A percentile compares a stretch with the other conserved stretches of the same genome.
These are phyloP conservation scores for Zhuliangozyma blackwelliae DNA, from an alignment of 1,139 yeast genomes.

Conservation along the genomic window DNA sequence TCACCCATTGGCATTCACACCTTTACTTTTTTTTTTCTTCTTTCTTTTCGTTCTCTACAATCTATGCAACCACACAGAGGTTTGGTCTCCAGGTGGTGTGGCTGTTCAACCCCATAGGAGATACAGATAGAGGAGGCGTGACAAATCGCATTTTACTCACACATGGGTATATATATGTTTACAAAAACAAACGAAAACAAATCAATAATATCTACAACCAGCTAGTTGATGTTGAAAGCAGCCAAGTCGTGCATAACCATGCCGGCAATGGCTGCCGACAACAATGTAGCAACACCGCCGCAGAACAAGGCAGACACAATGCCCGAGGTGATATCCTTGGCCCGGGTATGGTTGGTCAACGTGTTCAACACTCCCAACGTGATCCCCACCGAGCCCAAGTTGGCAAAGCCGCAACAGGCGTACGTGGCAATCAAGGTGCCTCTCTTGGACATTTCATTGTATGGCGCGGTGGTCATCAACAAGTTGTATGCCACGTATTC, in stretches of 20 bases:
- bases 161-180: too few species aligned
- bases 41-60: too few species aligned
- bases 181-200: too few species aligned
- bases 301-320: constrained; percentile 50
- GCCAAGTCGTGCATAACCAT: constrained; percentile 57
- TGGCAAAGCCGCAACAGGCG: constrained; percentile 63
- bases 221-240: constrained; percentile 12
- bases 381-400: constrained; percentile 62
- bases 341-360: constrained; percentile 49
- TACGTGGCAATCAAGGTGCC: constrained; percentile 59
- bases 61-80: too few species aligned
- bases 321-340: constrained; percentile 46
- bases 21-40: too few species aligned
- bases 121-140: too few species aligned
- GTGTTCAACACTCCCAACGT: constrained; percentile 61
- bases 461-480: constrained; percentile 43
- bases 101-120: too few species aligned
- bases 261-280: constrained; percentile 64
- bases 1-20: too few species aligned
- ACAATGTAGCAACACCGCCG: constrained; percentile 54
- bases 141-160: too few species aligned
- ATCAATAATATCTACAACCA: too few species aligned
- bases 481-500: constrained; percentile 57
- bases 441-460: constrained; percentile 47
- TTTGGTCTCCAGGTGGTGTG: too few species aligned